Evolutionary conservation across 768 basidiomycete species (phyloP), one percentile per base, ranked within the genome.

Genomic region (Boletus edulis): DNA sequence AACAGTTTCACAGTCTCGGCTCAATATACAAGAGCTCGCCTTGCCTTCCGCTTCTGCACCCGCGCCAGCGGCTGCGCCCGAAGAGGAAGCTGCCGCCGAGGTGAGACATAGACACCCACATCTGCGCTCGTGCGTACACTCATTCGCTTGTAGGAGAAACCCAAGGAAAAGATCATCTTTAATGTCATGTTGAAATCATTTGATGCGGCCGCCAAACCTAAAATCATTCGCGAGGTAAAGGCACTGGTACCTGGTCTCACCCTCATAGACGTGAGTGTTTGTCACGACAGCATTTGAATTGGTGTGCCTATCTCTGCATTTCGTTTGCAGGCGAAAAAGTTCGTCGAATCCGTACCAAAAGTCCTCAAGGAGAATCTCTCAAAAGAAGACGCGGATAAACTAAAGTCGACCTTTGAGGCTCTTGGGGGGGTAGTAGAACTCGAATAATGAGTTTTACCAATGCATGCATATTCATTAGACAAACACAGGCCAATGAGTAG

Each of bases 151-250:
- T 58, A 93, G 87, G 93, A 94, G 72, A 97, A 95, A 68, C 94
- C 94, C 46, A 98, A 97, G 76, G 97, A 98, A 78, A 98, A 98
- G 85, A 97, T 94, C 17, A 81, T 95, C 34, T 99, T 99, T 77
- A 95, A 87, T 64, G 89, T 98, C 67, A 94, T 85, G 73, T 82
- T 99, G 40, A 93, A 96, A 69, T 93, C 93, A 45, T 97, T 98
- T 66, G 95, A 97, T 58, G 84, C 94, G 3, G 78, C 82, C 12
- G 79, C 91, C 49, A 99, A 99, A 73, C 90, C 97, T 29, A 99
- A 99, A 78, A 85, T 98, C 66, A 99, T 99, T 68, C 85, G 91
- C 63, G 97, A 98, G 75, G 92, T 99, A 64, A 99, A 99, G 81
- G 91, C 91, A 7, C 69, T 98, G 59, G 87, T 96, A 56, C 94